phyloP scores from a whole-genome alignment of 306 rosid species.

The Cicer yamashitae region DNA sequence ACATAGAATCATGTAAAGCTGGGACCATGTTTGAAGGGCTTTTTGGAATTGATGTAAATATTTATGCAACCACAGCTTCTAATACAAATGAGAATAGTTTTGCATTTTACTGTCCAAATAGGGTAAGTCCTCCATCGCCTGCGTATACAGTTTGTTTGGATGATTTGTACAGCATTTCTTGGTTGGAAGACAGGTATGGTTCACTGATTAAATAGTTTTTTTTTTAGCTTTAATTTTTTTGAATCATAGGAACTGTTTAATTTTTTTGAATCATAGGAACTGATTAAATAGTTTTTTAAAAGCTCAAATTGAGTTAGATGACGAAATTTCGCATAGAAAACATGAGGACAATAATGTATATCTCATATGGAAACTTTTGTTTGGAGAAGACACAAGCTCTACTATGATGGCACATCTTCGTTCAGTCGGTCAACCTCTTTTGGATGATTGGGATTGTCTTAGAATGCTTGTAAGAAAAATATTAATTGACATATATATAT shows the following conservation, averaged over 20 bases:
- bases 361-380: constrained; percentile 49
- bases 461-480: constrained; percentile 53
- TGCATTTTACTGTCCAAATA: no score
- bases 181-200: constrained; percentile 14
- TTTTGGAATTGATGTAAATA: no score
- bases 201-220: constrained; percentile 31
- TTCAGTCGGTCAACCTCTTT: constrained; percentile 54
- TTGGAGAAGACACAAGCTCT: background rate
- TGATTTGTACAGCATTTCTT: no score
- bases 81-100: no score
- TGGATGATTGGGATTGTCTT: constrained; percentile 71
- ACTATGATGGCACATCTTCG: constrained; percentile 43
- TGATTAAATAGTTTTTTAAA: no score
- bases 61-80: no score
- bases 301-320: constrained; percentile 46
- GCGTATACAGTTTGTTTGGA: no score
- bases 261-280: background rate
- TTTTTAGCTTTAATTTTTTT: no score
- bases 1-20: no score
- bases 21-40: no score
- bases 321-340: constrained; percentile 49
- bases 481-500: background rate
- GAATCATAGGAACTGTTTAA: background rate
- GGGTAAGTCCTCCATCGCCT: no score
- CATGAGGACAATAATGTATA: constrained; percentile 46